phyloP scores from a whole-genome alignment of 2,329 filamentous ascomycete species.

The Plenodomus biglobosus region DNA sequence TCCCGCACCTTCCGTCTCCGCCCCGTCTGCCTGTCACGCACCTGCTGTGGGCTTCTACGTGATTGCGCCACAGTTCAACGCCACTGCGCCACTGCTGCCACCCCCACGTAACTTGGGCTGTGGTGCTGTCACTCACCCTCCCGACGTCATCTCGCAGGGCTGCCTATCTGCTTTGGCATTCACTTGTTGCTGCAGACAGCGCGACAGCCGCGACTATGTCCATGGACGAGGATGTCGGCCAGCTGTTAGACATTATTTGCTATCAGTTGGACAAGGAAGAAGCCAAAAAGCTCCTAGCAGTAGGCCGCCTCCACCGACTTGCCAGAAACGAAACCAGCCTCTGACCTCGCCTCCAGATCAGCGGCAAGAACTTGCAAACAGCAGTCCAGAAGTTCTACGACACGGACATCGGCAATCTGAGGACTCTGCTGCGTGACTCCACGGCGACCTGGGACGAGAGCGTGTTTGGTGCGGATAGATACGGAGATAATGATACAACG shows the following conservation, averaged over 20 bases:
- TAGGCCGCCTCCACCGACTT: constrained; percentile 6
- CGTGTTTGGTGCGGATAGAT: constrained; percentile 34
- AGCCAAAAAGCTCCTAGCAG: constrained; percentile 19
- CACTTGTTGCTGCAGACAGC: neutral
- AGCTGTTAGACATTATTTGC: constrained; percentile 13
- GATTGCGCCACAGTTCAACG: neutral
- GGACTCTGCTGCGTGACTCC: constrained; percentile 23
- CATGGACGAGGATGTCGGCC: constrained; percentile 11
- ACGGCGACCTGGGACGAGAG: constrained; percentile 36
- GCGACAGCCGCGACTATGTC: constrained; percentile 9
- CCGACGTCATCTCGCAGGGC: neutral
- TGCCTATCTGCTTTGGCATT: neutral
- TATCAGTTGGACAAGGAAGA: constrained; percentile 19
- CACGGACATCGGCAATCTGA: constrained; percentile 16
- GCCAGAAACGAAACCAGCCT: neutral
- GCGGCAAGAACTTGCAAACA: constrained; percentile 25
- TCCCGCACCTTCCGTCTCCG: neutral
- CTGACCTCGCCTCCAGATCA: constrained; percentile 19
- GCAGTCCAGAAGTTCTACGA: constrained; percentile 30
- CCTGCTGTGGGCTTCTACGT: neutral
- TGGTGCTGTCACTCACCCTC: neutral
- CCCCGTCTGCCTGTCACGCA: neutral
- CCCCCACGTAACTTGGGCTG: too few relatives aligned
- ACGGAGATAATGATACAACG: constrained; percentile 27
- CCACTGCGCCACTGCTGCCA: constrained; percentile 5